These are phyloP conservation scores for Arabis alpina DNA, from an alignment of 345 rosid species.

Conservation along the genomic window DNA sequence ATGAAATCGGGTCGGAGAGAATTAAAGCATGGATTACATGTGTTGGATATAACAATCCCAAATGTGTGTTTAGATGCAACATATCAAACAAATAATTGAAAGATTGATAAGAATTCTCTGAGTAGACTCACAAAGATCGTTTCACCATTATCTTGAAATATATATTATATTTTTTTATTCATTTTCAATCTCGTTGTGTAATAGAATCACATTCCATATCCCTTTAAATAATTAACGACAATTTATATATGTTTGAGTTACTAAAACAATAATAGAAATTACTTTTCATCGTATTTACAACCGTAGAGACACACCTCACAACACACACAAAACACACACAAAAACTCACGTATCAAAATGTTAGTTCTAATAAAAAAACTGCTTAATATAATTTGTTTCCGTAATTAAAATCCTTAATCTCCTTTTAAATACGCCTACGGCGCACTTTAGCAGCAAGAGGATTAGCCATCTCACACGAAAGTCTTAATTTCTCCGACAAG, in stretches of 20 bases:
- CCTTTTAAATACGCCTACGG: conserved; percentile 44
- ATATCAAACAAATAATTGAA: too few relatives aligned
- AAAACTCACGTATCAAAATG: conserved; percentile 22
- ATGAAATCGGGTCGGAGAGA: too few relatives aligned
- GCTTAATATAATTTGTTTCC: conserved; percentile 16
- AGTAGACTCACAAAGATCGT: conserved; percentile 8
- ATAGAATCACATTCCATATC: background rate
- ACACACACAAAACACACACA: conserved; percentile 4
- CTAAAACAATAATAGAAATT: conserved; percentile 4
- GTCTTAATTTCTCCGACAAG: conserved; percentile 66
- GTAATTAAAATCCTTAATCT: background rate
- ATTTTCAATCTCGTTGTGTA: conserved; percentile 2
- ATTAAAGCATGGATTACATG: too few relatives aligned
- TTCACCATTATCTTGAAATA: background rate
- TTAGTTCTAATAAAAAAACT: conserved; percentile 24
- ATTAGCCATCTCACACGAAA: conserved; percentile 84
- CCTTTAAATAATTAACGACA: too few relatives aligned
- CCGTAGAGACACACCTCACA: conserved; percentile 25
- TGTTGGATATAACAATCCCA: too few relatives aligned
- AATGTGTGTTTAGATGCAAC: too few relatives aligned
- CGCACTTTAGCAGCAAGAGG: conserved; percentile 56
- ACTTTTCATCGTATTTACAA: conserved; percentile 35
- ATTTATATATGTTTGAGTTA: background rate
- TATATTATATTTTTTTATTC: background rate
- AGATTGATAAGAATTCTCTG: background rate